These are phyloP conservation scores for Alternaria ventricosa DNA, from an alignment of 2,329 filamentous ascomycete species.

Conservation along the genomic window DNA sequence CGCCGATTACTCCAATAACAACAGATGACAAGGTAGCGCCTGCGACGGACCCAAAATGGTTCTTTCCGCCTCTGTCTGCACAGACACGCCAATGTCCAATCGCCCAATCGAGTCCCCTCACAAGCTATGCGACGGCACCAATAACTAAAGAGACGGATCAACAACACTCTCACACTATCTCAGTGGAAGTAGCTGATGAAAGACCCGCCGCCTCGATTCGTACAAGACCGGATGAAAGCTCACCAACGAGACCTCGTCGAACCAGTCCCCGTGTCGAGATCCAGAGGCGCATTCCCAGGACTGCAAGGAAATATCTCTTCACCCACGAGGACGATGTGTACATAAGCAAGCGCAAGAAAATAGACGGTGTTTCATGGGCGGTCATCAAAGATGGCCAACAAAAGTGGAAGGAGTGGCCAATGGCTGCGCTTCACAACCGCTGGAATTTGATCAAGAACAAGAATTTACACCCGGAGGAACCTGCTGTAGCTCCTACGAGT, in stretches of 20 bases:
- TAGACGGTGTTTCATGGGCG: constrained; percentile 34
- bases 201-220: neutral
- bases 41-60: constrained; percentile 38
- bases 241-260: constrained; percentile 3
- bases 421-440: constrained; percentile 15
- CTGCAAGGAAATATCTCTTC: constrained; percentile 27
- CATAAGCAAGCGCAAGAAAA: constrained; percentile 40
- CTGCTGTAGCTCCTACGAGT: neutral
- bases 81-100: neutral
- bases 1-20: constrained; percentile 9
- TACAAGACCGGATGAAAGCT: neutral
- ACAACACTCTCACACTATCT: neutral
- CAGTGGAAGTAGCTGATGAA: neutral
- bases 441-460: constrained; percentile 25
- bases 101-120: constrained; percentile 21
- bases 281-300: neutral
- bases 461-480: constrained; percentile 9
- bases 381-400: constrained; percentile 26
- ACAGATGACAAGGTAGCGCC: constrained; percentile 22
- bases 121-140: neutral
- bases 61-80: constrained; percentile 29
- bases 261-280: constrained; percentile 24
- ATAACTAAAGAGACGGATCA: neutral
- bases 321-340: constrained; percentile 44
- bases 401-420: constrained; percentile 30